Percentiles rank a stretch among this genome's conserved stretches.
Evolutionary conservation across 2,329 filamentous ascomycete genomes (phyloP).

Genomic region (Arachnopeziza araneosa): DNA sequence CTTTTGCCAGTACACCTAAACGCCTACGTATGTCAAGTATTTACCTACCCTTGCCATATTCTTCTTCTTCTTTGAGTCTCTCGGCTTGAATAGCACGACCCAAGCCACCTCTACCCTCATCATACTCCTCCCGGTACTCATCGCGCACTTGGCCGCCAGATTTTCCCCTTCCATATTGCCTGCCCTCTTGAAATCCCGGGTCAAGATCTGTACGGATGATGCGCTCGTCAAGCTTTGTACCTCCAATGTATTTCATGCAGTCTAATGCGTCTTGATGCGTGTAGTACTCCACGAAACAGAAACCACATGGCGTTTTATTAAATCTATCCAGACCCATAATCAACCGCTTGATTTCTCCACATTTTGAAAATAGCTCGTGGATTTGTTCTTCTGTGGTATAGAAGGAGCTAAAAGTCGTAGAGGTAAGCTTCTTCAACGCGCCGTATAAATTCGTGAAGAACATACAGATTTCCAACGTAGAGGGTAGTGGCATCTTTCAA

Average conservation of each 20-base stretch:
- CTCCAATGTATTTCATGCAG: constrained; percentile 97
- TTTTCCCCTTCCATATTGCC: constrained; percentile 93
- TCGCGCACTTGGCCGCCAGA: constrained; percentile 95
- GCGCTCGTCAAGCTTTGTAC: constrained; percentile 95
- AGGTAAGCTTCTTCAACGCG: neutral
- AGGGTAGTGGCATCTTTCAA: constrained; percentile 86
- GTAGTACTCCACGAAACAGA: constrained; percentile 99
- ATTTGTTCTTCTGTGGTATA: constrained; percentile 99
- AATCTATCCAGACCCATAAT: constrained; percentile 97
- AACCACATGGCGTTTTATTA: constrained; percentile 96
- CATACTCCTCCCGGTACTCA: constrained; percentile 95
- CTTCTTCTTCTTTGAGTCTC: constrained; percentile 49
- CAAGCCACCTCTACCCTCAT: constrained; percentile 87
- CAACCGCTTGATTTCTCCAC: constrained; percentile 95
- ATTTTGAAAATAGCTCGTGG: constrained; percentile 92
- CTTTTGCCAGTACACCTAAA: neutral
- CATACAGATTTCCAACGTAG: constrained; percentile 92
- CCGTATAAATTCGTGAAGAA: constrained; percentile 16
- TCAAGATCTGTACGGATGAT: constrained; percentile 94
- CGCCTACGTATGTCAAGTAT: neutral
- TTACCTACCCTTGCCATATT: constrained; percentile 53
- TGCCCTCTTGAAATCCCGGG: constrained; percentile 90
- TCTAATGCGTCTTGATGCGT: constrained; percentile 95
- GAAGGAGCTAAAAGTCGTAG: constrained; percentile 60
- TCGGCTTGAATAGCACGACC: constrained; percentile 72